Conservation (phyloP, 495 filamentous ascomycete genomes). For the Peziza echinospora region DNA sequence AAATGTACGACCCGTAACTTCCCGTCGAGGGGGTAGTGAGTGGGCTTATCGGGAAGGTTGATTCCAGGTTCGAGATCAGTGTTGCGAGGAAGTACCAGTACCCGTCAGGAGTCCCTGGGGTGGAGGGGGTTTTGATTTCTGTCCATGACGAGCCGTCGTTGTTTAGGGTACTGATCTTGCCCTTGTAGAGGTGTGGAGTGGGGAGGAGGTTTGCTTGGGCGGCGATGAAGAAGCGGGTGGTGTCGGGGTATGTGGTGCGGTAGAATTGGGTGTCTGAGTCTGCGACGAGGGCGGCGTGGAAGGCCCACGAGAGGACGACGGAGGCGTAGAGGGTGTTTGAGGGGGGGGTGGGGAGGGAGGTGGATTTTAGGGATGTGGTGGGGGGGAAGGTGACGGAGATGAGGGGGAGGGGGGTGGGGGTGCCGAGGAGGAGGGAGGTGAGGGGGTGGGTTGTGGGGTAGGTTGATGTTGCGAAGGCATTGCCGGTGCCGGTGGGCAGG, state of each 20-base stretch:
- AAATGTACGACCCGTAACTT: slow-evolving; percentile 53
- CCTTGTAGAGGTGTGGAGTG: slow-evolving; percentile 45
- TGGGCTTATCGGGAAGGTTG: slow-evolving; percentile 58
- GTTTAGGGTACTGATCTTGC: slow-evolving; percentile 23
- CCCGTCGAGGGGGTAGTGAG: slow-evolving; percentile 41
- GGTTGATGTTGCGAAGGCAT: slow-evolving; percentile 59
- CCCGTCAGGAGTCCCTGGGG: slow-evolving; percentile 9
- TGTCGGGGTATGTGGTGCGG: slow-evolving; percentile 37
- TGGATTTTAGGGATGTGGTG: slow-evolving; percentile 10
- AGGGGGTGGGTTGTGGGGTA: slow-evolving; percentile 27
- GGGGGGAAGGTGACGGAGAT: slow-evolving; percentile 47
- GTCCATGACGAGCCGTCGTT: background rate
- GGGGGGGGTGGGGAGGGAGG: slow-evolving; percentile 5
- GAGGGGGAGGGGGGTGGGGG: slow-evolving; percentile 25
- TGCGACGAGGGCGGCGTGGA: slow-evolving; percentile 71
- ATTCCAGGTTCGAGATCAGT: slow-evolving; percentile 58
- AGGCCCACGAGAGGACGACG: slow-evolving; percentile 68
- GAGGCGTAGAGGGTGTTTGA: slow-evolving; percentile 37
- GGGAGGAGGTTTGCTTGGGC: slow-evolving; percentile 50
- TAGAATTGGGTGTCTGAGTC: slow-evolving; percentile 66
- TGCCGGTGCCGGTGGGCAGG: slow-evolving; percentile 50
- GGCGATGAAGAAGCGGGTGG: slow-evolving; percentile 60
- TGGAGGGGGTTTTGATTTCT: slow-evolving; percentile 6
- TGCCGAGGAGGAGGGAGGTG: slow-evolving; percentile 35
- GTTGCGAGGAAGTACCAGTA: slow-evolving; percentile 59